These are phyloP conservation scores for Podila minutissima DNA, from an alignment of 192 early-diverging fungal species.

Conservation along the genomic window DNA sequence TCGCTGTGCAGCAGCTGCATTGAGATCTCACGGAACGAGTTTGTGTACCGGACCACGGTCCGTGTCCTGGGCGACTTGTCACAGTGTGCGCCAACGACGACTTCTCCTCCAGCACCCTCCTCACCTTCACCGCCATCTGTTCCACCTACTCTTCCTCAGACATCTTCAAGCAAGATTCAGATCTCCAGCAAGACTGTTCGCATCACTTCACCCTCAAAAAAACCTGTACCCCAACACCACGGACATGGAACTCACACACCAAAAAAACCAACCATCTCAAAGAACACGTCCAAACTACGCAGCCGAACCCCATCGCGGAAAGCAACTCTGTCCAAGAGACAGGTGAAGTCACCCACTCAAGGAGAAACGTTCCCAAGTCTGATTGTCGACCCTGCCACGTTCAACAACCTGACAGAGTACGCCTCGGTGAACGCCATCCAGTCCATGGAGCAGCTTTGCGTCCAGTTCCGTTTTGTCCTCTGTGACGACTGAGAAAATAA, in stretches of 20 bases:
- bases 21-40: slow-evolving; percentile 30
- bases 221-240: too few relatives aligned
- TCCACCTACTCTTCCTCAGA: too few relatives aligned
- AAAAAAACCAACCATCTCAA: too few relatives aligned
- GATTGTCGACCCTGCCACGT: slow-evolving; percentile 33
- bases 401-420: slow-evolving; percentile 29
- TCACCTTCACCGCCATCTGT: background rate
- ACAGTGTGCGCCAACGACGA: background rate
- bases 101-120: background rate
- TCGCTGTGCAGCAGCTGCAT: slow-evolving; percentile 45
- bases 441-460: slow-evolving; percentile 4
- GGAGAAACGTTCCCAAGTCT: slow-evolving; percentile 8
- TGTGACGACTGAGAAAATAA: slow-evolving; percentile 12
- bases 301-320: too few relatives aligned
- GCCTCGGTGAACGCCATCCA: slow-evolving; percentile 10
- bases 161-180: too few relatives aligned
- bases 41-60: slow-evolving; percentile 37
- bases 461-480: slow-evolving; percentile 39
- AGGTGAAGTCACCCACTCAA: background rate
- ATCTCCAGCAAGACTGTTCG: too few relatives aligned
- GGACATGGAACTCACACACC: too few relatives aligned
- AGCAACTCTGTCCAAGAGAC: too few relatives aligned
- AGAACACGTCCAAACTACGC: too few relatives aligned
- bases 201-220: too few relatives aligned
- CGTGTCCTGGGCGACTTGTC: slow-evolving; percentile 26